Percentiles rank a stretch among this genome's conserved stretches.
These are phyloP conservation scores for Leccinum subtestaceum DNA, from an alignment of 768 basidiomycete species.

Conservation along the genomic window DNA sequence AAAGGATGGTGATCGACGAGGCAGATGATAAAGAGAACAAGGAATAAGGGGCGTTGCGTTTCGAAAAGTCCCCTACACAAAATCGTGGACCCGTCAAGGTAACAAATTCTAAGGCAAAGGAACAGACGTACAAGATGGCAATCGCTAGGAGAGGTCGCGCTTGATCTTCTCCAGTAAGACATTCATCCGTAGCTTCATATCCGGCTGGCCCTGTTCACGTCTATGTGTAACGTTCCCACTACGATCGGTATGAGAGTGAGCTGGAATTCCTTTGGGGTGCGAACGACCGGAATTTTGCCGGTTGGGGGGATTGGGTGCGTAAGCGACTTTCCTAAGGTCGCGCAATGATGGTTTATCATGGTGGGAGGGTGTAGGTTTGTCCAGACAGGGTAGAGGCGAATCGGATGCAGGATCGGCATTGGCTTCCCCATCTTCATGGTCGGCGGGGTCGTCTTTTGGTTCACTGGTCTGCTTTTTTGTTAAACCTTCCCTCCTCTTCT, in stretches of 20 bases:
- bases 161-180: conserved; percentile 86
- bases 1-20: conserved; percentile 41
- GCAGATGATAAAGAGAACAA: conserved; percentile 57
- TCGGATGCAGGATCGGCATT: neutral
- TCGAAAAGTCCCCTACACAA: neutral
- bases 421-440: neutral
- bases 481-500: conserved; percentile 54
- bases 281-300: conserved; percentile 51
- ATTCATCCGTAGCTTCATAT: conserved; percentile 87
- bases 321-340: conserved; percentile 60
- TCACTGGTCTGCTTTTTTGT: conserved; percentile 10
- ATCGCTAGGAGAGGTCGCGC: conserved; percentile 44
- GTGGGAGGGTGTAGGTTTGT: conserved; percentile 5
- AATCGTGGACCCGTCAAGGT: conserved; percentile 1
- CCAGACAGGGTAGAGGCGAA: neutral
- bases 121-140: conserved; percentile 2
- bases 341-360: conserved; percentile 41
- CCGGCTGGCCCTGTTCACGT: conserved; percentile 48
- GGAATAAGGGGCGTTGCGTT: conserved; percentile 38
- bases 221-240: conserved; percentile 30
- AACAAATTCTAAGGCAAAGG: neutral
- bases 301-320: conserved; percentile 56
- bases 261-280: conserved; percentile 24
- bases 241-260: conserved; percentile 15
- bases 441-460: neutral